Conservation (phyloP, 2,329 filamentous ascomycete species). For the Eutypella sp. region DNA sequence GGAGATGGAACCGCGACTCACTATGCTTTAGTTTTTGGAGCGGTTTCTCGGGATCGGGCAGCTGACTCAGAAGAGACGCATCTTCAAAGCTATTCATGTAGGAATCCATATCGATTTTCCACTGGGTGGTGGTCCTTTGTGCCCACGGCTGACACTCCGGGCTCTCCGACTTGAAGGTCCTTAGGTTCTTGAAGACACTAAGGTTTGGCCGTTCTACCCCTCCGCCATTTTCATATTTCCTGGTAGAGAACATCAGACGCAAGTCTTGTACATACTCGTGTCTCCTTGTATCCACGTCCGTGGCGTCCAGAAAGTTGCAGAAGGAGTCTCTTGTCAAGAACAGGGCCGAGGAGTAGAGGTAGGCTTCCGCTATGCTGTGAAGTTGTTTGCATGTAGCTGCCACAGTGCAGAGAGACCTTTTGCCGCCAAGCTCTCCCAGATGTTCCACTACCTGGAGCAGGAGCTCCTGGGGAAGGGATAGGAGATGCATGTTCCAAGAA, state of each 20-base stretch:
- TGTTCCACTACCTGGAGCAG: conserved; percentile 8
- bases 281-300: conserved; percentile 2
- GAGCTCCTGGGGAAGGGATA: conserved; percentile 8
- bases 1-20: conserved; percentile 2
- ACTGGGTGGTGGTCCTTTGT: conserved; percentile 3
- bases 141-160: conserved; percentile 8
- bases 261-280: conserved; percentile 7
- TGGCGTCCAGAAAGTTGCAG: conserved; percentile 2
- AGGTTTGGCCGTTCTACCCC: conserved; percentile 4
- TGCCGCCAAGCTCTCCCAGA: conserved; percentile 6
- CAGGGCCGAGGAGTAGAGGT: conserved; percentile 9
- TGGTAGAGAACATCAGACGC: conserved; percentile 6
- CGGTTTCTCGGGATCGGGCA: not conserved
- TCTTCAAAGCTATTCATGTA: conserved; percentile 7
- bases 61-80: conserved; percentile 8
- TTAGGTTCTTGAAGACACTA: conserved; percentile 5
- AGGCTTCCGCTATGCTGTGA: conserved; percentile 6
- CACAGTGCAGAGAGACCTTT: conserved; percentile 2
- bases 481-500: conserved; percentile 10
- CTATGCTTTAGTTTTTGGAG: conserved; percentile 7
- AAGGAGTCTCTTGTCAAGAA: conserved; percentile 6
- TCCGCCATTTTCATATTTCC: not conserved
- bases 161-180: conserved; percentile 10
- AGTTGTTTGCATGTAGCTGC: conserved; percentile 8
- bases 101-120: conserved; percentile 3